phyloP scores from a whole-genome alignment of 495 filamentous ascomycete genomes.

The Ascodesmis nigricans region DNA sequence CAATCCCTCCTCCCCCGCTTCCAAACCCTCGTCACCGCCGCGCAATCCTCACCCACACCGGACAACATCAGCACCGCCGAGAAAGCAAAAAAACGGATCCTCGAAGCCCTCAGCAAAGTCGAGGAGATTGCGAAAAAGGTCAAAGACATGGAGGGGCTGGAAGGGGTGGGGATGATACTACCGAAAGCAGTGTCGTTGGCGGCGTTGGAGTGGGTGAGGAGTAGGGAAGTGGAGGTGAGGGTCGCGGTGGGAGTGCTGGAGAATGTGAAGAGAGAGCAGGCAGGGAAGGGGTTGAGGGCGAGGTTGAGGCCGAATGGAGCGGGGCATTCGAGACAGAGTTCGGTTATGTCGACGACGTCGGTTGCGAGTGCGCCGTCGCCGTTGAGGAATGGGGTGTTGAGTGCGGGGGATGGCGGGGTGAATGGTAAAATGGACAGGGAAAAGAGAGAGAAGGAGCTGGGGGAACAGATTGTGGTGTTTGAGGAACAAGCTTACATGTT shows the following conservation, averaged over 20 bases:
- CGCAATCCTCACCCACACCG: not conserved
- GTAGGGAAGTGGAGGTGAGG: constrained; percentile 54
- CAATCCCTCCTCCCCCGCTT: constrained; percentile 66
- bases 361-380: constrained; percentile 11
- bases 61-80: constrained; percentile 43
- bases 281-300: constrained; percentile 1
- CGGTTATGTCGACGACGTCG: too few relatives aligned
- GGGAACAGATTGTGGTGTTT: constrained; percentile 66
- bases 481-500: constrained; percentile 93
- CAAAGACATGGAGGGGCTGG: constrained; percentile 60
- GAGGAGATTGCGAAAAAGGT: constrained; percentile 66
- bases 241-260: constrained; percentile 67
- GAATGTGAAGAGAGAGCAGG: not conserved
- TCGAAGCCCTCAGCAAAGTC: constrained; percentile 79
- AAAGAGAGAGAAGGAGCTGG: constrained; percentile 38
- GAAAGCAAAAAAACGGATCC: constrained; percentile 74
- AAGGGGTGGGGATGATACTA: not conserved
- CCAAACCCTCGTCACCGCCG: constrained; percentile 46
- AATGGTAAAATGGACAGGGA: constrained; percentile 59
- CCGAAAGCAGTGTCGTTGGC: not conserved
- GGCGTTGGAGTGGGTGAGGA: not conserved
- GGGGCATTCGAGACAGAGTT: too few relatives aligned
- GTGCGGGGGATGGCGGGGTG: constrained; percentile 26
- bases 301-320: too few relatives aligned
- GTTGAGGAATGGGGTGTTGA: constrained; percentile 6